phyloP scores from a whole-genome alignment of 306 rosid species.

The Inga leiocalycina region DNA sequence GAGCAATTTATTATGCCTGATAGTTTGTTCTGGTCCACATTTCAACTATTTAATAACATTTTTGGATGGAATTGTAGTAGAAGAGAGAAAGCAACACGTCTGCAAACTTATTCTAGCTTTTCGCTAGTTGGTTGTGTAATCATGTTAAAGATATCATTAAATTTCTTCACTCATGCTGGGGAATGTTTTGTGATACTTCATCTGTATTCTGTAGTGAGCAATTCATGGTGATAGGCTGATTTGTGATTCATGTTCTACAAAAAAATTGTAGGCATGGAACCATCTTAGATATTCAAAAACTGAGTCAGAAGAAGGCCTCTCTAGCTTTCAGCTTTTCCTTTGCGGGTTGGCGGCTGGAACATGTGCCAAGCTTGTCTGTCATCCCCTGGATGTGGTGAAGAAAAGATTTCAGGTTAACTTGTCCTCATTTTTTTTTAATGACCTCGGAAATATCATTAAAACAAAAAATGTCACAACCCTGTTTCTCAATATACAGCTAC shows the following conservation, averaged over 20 bases:
- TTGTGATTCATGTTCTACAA: conserved; percentile 17
- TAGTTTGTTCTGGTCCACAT: conserved; percentile 21
- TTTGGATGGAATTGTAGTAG: conserved; percentile 1
- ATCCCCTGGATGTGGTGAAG: conserved; percentile 98
- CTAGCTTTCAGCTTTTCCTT: conserved; percentile 86
- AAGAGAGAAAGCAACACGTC: conserved; percentile 4
- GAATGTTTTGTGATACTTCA: conserved; percentile 16
- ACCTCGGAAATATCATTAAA: not conserved
- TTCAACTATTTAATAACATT: not conserved
- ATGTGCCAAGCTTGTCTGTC: conserved; percentile 95
- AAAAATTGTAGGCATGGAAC: conserved; percentile 69
- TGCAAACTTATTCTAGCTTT: not conserved
- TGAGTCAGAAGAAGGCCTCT: conserved; percentile 45
- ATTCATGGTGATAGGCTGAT: conserved; percentile 17
- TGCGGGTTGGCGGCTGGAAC: conserved; percentile 94
- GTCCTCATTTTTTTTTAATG: not conserved
- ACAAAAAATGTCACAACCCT: not conserved
- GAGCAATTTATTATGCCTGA: not conserved
- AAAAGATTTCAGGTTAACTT: conserved; percentile 89
- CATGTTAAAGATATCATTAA: conserved; percentile 15
- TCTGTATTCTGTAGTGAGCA: not conserved
- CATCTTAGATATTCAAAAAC: conserved; percentile 39
- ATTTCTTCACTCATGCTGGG: not conserved
- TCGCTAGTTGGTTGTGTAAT: conserved; percentile 13
- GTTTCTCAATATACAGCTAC: not conserved